Conservation (phyloP, 495 filamentous ascomycete species). For the Tirmania nivea region DNA sequence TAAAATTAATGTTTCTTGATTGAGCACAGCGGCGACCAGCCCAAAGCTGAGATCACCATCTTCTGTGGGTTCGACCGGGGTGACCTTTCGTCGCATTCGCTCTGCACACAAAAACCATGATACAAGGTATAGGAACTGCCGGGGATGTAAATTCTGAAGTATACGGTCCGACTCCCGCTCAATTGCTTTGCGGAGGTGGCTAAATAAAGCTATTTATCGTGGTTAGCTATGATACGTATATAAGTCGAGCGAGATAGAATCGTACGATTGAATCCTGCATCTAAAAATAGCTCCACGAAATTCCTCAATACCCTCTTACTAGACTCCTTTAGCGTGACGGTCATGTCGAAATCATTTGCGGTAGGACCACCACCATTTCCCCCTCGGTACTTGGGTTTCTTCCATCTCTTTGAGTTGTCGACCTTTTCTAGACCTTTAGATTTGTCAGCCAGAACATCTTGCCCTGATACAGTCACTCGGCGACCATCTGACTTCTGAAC, state of each 20-base stretch:
- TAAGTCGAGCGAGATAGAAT: background rate
- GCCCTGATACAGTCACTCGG: constrained; percentile 68
- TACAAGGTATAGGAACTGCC: constrained; percentile 81
- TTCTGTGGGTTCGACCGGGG: constrained; percentile 35
- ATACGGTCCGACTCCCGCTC: constrained; percentile 81
- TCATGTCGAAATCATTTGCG: constrained; percentile 51
- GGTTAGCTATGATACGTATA: background rate
- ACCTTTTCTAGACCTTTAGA: constrained; percentile 46
- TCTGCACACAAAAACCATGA: constrained; percentile 92
- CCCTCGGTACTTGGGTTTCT: constrained; percentile 43
- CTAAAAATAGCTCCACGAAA: constrained; percentile 87
- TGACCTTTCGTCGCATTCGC: constrained; percentile 40
- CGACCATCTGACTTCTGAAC: constrained; percentile 68
- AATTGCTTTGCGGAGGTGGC: constrained; percentile 65
- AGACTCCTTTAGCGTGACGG: constrained; percentile 38
- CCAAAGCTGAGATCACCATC: constrained; percentile 35
- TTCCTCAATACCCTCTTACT: constrained; percentile 49
- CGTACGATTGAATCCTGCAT: constrained; percentile 69
- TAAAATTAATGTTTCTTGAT: constrained; percentile 78
- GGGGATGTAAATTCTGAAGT: constrained; percentile 30
- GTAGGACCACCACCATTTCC: constrained; percentile 42
- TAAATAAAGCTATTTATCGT: constrained; percentile 37
- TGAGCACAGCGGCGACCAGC: constrained; percentile 68
- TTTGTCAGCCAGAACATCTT: constrained; percentile 39
- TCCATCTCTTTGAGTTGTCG: constrained; percentile 80